These are phyloP conservation scores for Epichloe elymi DNA, from an alignment of 2,329 filamentous ascomycete species.

Conservation along the genomic window DNA sequence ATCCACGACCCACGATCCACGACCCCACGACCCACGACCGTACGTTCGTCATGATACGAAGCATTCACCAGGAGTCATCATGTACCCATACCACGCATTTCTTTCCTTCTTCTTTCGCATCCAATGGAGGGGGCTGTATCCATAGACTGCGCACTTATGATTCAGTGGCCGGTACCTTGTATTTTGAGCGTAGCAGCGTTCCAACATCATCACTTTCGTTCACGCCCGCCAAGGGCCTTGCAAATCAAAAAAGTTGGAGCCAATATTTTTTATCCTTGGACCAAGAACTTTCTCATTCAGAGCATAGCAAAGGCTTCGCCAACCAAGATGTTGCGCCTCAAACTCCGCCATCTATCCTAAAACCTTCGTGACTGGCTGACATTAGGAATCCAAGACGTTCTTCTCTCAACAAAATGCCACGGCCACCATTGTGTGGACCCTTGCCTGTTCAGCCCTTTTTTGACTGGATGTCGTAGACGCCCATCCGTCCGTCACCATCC, in stretches of 20 bases:
- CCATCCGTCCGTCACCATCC: constrained; percentile 19
- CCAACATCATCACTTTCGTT: too few species aligned
- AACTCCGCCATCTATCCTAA: neutral
- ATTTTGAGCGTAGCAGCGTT: too few species aligned
- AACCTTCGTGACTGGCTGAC: neutral
- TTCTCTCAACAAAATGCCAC: neutral
- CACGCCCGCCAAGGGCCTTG: too few species aligned
- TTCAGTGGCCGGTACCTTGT: neutral
- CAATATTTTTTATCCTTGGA: too few species aligned
- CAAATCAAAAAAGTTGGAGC: too few species aligned
- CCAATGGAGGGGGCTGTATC: neutral
- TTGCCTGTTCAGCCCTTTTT: constrained; percentile 5
- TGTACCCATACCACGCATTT: neutral
- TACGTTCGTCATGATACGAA: neutral
- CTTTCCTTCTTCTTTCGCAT: neutral
- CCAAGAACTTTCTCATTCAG: too few species aligned
- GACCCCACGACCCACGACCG: neutral
- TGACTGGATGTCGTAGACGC: constrained; percentile 22
- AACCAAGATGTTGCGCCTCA: neutral
- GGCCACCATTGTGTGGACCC: neutral
- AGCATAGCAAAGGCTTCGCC: neutral
- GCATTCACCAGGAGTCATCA: neutral
- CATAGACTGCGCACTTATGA: neutral
- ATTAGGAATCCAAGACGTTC: neutral
- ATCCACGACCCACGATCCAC: neutral